Conservation (phyloP, 768 basidiomycete species). For the Tulasnella sp. region DNA sequence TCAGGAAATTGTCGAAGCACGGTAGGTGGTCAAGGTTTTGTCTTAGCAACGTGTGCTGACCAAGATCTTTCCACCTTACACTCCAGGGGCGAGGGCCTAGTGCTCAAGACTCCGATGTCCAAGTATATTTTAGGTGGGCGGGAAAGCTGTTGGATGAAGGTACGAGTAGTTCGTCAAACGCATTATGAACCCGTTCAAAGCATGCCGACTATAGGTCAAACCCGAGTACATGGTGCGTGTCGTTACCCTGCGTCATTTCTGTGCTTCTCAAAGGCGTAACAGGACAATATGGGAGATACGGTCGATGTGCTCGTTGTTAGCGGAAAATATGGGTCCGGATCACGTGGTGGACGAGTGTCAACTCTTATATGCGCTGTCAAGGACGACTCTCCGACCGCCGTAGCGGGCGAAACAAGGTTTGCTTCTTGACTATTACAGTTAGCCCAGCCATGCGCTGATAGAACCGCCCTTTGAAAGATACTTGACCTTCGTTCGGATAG, state of each 20-base stretch:
- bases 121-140: constrained; percentile 79
- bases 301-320: constrained; percentile 85
- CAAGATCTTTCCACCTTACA: not conserved
- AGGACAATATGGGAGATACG: constrained; percentile 89
- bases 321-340: constrained; percentile 79
- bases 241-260: constrained; percentile 7
- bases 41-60: too few relatives aligned
- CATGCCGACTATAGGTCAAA: constrained; percentile 41
- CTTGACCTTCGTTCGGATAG: constrained; percentile 77
- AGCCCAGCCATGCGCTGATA: not conserved
- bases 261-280: not conserved
- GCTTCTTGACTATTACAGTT: not conserved
- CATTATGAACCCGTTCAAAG: not conserved
- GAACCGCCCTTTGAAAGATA: constrained; percentile 40
- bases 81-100: constrained; percentile 76
- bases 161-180: constrained; percentile 27
- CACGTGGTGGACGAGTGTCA: constrained; percentile 78
- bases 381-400: constrained; percentile 48
- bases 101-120: constrained; percentile 74
- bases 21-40: constrained; percentile 23
- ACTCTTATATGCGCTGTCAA: constrained; percentile 80
- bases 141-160: constrained; percentile 90
- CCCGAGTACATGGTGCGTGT: constrained; percentile 69
- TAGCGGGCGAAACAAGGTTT: not conserved
- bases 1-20: constrained; percentile 68